Evolutionary conservation across 2,329 filamentous ascomycete genomes (phyloP).

Genomic region (Pseudophaeomoniella oleicola): DNA sequence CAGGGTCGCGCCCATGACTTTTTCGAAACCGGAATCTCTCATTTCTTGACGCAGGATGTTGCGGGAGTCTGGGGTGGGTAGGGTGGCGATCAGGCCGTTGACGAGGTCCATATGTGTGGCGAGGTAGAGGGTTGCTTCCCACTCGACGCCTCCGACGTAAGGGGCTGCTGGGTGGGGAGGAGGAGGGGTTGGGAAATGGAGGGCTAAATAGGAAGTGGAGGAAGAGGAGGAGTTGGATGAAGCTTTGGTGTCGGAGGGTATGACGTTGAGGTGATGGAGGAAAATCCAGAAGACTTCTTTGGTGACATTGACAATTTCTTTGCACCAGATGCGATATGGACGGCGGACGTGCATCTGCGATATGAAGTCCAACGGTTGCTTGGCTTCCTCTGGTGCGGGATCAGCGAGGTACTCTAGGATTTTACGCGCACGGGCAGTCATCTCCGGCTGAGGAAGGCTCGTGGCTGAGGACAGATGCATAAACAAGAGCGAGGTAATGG

Average conservation of each 20-base stretch:
- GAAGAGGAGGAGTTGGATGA: constrained; percentile 7
- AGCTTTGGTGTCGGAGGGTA: constrained; percentile 35
- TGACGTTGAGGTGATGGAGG: constrained; percentile 80
- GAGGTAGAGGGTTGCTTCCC: constrained; percentile 95
- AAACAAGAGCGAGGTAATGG: constrained; percentile 79
- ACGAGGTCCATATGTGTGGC: constrained; percentile 84
- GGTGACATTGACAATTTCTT: constrained; percentile 80
- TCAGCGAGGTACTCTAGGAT: constrained; percentile 71
- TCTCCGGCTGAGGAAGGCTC: constrained; percentile 44
- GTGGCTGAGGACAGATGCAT: constrained; percentile 54
- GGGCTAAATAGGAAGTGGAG: constrained; percentile 22
- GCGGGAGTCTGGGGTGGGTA: constrained; percentile 54
- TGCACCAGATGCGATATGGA: constrained; percentile 87
- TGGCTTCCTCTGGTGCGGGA: constrained; percentile 58
- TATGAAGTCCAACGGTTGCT: constrained; percentile 71
- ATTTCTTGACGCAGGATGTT: constrained; percentile 68
- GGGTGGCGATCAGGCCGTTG: constrained; percentile 76
- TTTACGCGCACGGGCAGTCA: constrained; percentile 54
- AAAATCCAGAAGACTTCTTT: constrained; percentile 99
- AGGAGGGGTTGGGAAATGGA: constrained; percentile 72
- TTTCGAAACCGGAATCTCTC: constrained; percentile 77
- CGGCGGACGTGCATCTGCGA: constrained; percentile 74
- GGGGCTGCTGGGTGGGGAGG: constrained; percentile 87
- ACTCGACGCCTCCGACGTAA: constrained; percentile 93
- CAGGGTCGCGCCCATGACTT: constrained; percentile 68